Evolutionary conservation across 2,329 filamentous ascomycete genomes (phyloP).

Genomic region (Fusarium sp.): DNA sequence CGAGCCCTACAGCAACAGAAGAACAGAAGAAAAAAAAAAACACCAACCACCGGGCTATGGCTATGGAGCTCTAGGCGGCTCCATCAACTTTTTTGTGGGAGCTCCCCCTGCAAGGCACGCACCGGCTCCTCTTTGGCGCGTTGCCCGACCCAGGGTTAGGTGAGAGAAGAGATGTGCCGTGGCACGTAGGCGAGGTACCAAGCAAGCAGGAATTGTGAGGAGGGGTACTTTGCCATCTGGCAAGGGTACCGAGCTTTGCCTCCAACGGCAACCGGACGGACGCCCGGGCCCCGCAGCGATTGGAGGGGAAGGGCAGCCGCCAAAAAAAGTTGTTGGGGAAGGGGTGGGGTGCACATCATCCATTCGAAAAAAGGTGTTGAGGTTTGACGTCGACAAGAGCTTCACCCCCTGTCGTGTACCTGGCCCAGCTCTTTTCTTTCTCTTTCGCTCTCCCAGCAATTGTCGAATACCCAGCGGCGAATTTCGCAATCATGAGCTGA

Average conservation of each 20-base stretch:
- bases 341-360: conserved; percentile 35
- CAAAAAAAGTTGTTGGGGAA: conserved; percentile 49
- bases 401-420: conserved; percentile 2
- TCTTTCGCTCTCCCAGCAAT: conserved; percentile 21
- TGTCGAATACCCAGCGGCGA: conserved; percentile 34
- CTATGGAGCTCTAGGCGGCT: conserved; percentile 21
- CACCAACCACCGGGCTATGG: conserved; percentile 21
- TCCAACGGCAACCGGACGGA: conserved; percentile 17
- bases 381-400: conserved; percentile 35
- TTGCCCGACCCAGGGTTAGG: conserved; percentile 26
- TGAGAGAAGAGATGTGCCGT: conserved; percentile 19
- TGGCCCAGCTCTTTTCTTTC: conserved; percentile 2
- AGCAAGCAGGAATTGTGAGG: rapidly evolving
- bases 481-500: conserved; percentile 44
- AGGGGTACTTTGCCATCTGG: conserved; percentile 10
- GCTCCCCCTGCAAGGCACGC: conserved; percentile 38
- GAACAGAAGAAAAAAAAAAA: conserved; percentile 1
- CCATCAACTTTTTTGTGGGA: conserved; percentile 16
- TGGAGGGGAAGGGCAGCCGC: conserved; percentile 29
- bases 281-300: conserved; percentile 28
- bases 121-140: conserved; percentile 23
- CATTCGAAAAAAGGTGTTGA: conserved; percentile 39
- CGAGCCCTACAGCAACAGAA: conserved; percentile 6
- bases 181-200: conserved; percentile 9
- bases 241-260: conserved; percentile 15